Conservation (phyloP, 768 basidiomycete species). For the Tubosaeta brunneosetosa region DNA sequence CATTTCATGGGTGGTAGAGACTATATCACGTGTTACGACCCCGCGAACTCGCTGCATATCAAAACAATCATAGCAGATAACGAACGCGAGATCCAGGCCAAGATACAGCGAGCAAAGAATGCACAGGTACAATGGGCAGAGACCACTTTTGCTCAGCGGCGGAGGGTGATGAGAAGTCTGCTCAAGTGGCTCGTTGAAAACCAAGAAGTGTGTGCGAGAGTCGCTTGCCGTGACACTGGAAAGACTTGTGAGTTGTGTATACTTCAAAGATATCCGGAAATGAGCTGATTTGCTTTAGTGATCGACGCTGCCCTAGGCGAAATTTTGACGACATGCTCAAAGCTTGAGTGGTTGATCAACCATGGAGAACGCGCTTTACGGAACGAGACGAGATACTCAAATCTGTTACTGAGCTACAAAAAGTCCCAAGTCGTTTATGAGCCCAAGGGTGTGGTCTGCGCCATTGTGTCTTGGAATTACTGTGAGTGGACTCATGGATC, state of each 20-base stretch:
- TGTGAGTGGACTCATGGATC: conserved; percentile 43
- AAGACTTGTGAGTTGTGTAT: conserved; percentile 70
- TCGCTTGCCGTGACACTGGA: conserved; percentile 91
- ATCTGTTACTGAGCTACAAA: conserved; percentile 72
- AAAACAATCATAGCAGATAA: conserved; percentile 74
- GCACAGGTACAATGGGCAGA: conserved; percentile 74
- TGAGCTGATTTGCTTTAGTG: conserved; percentile 44
- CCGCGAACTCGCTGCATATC: conserved; percentile 80
- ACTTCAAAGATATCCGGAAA: neutral
- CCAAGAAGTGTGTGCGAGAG: conserved; percentile 78
- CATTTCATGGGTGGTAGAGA: conserved; percentile 43
- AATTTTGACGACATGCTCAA: conserved; percentile 90
- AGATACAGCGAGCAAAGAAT: conserved; percentile 57
- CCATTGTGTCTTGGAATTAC: conserved; percentile 94
- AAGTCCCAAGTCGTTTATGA: conserved; percentile 77
- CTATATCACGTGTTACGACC: conserved; percentile 91
- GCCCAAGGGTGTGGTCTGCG: conserved; percentile 89
- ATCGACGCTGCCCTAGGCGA: conserved; percentile 94
- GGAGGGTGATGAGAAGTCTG: conserved; percentile 80
- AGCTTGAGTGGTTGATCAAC: conserved; percentile 87
- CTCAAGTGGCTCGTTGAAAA: conserved; percentile 92
- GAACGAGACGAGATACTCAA: conserved; percentile 66
- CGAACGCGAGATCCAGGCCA: conserved; percentile 62
- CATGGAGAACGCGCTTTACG: conserved; percentile 75
- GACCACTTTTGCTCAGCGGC: conserved; percentile 73